Conservation (phyloP, 139 green algal genomes). For the Chlamydomonas eustigma region DNA sequence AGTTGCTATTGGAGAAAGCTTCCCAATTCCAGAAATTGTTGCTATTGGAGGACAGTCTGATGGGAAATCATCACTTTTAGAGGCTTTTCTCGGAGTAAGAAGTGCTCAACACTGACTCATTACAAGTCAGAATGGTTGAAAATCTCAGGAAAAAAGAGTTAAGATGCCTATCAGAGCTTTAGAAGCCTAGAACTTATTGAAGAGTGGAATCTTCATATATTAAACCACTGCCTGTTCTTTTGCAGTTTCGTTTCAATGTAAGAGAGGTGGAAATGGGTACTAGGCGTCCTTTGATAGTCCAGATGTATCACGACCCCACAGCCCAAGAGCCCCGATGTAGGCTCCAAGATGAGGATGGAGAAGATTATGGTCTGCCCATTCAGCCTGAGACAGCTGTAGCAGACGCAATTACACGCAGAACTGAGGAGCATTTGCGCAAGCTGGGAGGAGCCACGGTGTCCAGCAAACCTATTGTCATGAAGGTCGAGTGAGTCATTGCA, state of each 20-base stretch:
- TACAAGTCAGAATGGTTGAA: too few species aligned
- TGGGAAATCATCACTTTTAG: constrained; percentile 84
- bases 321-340: constrained; percentile 71
- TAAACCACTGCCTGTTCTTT: too few species aligned
- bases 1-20: constrained; percentile 50
- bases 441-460: constrained; percentile 68
- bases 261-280: constrained; percentile 86
- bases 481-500: constrained; percentile 61
- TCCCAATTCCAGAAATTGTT: constrained; percentile 92
- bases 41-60: constrained; percentile 87
- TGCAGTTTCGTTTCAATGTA: constrained; percentile 86
- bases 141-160: too few species aligned
- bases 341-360: constrained; percentile 81
- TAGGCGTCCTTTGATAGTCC: constrained; percentile 73
- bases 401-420: constrained; percentile 74
- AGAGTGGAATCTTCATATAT: too few species aligned
- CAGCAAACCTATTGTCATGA: constrained; percentile 76
- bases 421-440: constrained; percentile 72
- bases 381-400: constrained; percentile 70
- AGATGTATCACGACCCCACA: constrained; percentile 77
- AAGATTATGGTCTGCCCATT: constrained; percentile 52
- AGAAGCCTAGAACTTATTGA: too few species aligned
- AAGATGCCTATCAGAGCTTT: too few species aligned
- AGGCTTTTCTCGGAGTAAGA: constrained; percentile 84
- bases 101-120: too few species aligned